A percentile compares a stretch with the other conserved stretches of the same genome.
phyloP scores from a whole-genome alignment of 805 yeast genomes.

The Pichia manshurica region DNA sequence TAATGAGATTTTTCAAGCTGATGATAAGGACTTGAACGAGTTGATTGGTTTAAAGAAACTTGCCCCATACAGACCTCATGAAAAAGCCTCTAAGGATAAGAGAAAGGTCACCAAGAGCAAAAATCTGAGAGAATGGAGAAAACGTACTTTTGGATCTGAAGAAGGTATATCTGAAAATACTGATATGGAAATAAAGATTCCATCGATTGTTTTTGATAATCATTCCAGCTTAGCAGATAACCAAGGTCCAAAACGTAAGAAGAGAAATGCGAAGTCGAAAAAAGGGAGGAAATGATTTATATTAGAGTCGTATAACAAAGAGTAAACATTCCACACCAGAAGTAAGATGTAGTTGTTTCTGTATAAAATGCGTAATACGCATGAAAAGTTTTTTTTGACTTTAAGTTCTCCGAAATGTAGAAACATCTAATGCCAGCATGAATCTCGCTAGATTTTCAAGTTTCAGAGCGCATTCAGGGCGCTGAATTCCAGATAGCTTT shows the following conservation, averaged over 20 bases:
- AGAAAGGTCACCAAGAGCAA: conserved; percentile 78
- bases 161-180: conserved; percentile 24
- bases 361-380: no score
- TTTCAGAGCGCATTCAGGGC: no score
- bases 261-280: conserved; percentile 9
- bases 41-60: conserved; percentile 85
- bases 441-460: no score
- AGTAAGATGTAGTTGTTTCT: not conserved
- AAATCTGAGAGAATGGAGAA: conserved; percentile 85
- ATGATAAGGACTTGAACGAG: conserved; percentile 77
- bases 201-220: conserved; percentile 24
- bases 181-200: conserved; percentile 20
- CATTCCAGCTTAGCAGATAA: conserved; percentile 16
- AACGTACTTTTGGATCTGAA: conserved; percentile 60
- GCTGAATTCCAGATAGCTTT: no score
- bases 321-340: no score
- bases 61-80: conserved; percentile 85
- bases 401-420: no score
- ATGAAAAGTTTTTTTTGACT: no score
- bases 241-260: conserved; percentile 23
- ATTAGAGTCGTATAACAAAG: no score
- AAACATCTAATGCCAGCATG: no score
- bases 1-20: conserved; percentile 84
- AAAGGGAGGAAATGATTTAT: conserved; percentile 2
- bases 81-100: conserved; percentile 66